These are phyloP conservation scores for Ceratocystis alfenasii DNA, from an alignment of 2,329 filamentous ascomycete genomes.

Conservation along the genomic window DNA sequence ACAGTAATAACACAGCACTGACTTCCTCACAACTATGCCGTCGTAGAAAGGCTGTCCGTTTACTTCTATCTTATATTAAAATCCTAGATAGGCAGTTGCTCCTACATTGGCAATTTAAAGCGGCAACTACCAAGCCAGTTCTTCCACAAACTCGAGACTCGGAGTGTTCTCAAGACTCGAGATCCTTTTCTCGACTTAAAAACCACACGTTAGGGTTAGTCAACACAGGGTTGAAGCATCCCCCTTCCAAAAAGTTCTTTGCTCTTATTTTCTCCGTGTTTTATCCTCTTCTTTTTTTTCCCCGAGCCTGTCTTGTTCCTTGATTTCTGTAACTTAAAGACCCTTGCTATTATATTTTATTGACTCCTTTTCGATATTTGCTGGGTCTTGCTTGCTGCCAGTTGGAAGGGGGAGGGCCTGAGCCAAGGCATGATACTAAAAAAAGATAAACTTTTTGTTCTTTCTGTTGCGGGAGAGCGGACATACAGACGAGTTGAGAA, in stretches of 20 bases:
- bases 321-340: conserved; percentile 5
- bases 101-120: background rate
- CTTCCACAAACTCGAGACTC: too few relatives aligned
- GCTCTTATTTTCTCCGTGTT: background rate
- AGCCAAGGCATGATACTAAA: background rate
- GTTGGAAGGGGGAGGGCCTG: background rate
- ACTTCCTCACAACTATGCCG: too few relatives aligned
- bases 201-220: background rate
- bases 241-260: background rate
- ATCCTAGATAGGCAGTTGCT: background rate
- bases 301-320: conserved; percentile 2
- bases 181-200: background rate
- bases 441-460: conserved; percentile 1
- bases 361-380: background rate
- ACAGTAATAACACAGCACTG: too few relatives aligned
- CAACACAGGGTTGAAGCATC: too few relatives aligned
- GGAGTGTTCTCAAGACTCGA: too few relatives aligned
- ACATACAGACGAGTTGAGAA: conserved; percentile 7
- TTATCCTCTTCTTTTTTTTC: conserved; percentile 1
- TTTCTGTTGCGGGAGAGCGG: background rate
- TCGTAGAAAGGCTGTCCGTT: too few relatives aligned
- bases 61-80: background rate
- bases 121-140: too few relatives aligned
- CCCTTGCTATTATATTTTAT: background rate
- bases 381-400: background rate